Evolutionary conservation across 495 filamentous ascomycete species (phyloP).

Genomic region (Penicillium cosmopolitanum): DNA sequence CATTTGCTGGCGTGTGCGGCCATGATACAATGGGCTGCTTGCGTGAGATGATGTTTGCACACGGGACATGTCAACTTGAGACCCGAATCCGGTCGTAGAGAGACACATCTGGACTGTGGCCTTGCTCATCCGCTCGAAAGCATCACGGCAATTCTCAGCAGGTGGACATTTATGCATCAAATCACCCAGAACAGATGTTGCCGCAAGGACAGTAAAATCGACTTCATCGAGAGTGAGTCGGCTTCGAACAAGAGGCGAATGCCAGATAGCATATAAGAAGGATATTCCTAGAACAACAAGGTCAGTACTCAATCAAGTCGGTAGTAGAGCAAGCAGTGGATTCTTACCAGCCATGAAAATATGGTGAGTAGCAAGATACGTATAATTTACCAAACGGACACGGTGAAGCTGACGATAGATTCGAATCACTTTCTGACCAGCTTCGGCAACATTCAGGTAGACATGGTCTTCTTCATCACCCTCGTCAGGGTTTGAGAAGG

Average conservation of each 20-base stretch:
- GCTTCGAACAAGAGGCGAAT: constrained; percentile 84
- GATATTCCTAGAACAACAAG: constrained; percentile 67
- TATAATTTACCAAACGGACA: constrained; percentile 89
- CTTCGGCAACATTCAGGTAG: constrained; percentile 91
- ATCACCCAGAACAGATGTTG: constrained; percentile 82
- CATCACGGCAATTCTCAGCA: constrained; percentile 85
- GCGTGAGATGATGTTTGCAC: constrained; percentile 23
- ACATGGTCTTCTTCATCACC: constrained; percentile 86
- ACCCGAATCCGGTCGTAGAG: constrained; percentile 79
- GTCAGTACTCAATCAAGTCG: not conserved
- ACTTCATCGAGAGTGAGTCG: constrained; percentile 89
- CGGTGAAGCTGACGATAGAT: constrained; percentile 90
- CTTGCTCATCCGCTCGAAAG: constrained; percentile 93
- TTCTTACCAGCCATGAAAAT: constrained; percentile 87
- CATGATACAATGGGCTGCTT: constrained; percentile 22
- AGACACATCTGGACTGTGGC: constrained; percentile 92
- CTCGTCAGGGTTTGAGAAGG: constrained; percentile 58
- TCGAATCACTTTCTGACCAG: constrained; percentile 87
- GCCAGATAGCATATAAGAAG: constrained; percentile 97
- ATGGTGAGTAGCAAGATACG: constrained; percentile 95
- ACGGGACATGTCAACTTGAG: constrained; percentile 43
- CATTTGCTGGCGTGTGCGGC: constrained; percentile 28
- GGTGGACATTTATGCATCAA: constrained; percentile 79
- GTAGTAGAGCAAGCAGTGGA: not conserved
- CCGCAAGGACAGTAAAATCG: constrained; percentile 93